Percentiles rank a stretch among this genome's conserved stretches.
Conservation (phyloP, 305 asterid genomes). For the Plantago coronopus region DNA sequence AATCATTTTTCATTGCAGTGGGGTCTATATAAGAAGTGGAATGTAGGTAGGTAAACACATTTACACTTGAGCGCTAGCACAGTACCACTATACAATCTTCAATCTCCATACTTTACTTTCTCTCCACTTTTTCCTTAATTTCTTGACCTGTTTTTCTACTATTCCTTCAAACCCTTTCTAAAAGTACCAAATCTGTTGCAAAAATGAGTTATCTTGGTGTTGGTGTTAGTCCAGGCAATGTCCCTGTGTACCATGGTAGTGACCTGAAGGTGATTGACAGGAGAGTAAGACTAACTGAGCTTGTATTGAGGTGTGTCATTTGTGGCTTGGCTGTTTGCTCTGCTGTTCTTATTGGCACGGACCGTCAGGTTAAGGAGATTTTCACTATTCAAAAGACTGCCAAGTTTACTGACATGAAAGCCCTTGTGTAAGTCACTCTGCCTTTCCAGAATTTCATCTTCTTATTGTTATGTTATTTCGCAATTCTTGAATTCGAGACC, state of each 20-base stretch:
- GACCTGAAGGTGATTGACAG: conserved; percentile 61
- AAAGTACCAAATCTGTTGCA: background rate
- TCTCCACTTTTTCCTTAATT: conserved; percentile 1
- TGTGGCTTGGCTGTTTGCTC: conserved; percentile 60
- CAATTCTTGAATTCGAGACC: background rate
- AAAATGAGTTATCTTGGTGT: conserved; percentile 78
- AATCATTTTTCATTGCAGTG: background rate
- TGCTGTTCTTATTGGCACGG: conserved; percentile 71
- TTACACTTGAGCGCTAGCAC: conserved; percentile 23
- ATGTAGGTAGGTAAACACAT: conserved; percentile 35
- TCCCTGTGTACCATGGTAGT: conserved; percentile 74
- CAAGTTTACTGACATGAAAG: conserved; percentile 83
- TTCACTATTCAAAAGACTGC: conserved; percentile 77
- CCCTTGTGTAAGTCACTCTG: conserved; percentile 61
- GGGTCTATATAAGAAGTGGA: conserved; percentile 37
- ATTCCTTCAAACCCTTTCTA: background rate
- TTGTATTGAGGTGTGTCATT: conserved; percentile 65
- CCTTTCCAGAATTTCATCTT: background rate
- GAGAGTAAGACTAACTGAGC: conserved; percentile 59
- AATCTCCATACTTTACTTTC: background rate
- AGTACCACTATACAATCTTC: conserved; percentile 13
- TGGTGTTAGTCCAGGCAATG: conserved; percentile 91
- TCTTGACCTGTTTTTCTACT: background rate
- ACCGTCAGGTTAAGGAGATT: conserved; percentile 71
- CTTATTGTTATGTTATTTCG: conserved; percentile 1